These are phyloP conservation scores for Chlamydomonas sp. DNA, from an alignment of 139 green algal species.

Conservation along the genomic window DNA sequence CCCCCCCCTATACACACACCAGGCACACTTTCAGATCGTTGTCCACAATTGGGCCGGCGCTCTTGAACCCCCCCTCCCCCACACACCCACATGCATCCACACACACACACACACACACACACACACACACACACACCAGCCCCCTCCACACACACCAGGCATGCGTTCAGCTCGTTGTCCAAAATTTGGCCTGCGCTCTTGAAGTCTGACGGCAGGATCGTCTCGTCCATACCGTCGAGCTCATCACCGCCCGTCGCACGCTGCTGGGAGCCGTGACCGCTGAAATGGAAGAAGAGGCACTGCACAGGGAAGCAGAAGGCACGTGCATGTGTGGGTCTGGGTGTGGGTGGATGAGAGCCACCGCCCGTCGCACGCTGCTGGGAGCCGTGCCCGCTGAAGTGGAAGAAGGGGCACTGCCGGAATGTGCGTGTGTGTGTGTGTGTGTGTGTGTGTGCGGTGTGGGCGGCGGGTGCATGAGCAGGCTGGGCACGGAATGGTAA, in stretches of 20 bases:
- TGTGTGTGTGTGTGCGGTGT: too few species aligned
- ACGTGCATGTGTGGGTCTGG: neutral
- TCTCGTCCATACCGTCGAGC: constrained; percentile 70
- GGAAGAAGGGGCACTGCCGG: constrained; percentile 65
- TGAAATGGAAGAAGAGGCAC: constrained; percentile 74
- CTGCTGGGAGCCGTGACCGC: constrained; percentile 66
- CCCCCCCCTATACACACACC: neutral
- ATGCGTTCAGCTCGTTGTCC: constrained; percentile 64
- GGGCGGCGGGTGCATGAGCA: too few species aligned
- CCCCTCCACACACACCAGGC: constrained; percentile 29
- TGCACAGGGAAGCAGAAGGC: constrained; percentile 8
- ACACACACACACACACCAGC: neutral
- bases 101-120: constrained; percentile 10
- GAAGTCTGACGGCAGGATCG: constrained; percentile 36
- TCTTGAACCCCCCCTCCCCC: too few species aligned
- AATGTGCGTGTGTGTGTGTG: too few species aligned
- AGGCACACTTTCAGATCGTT: neutral
- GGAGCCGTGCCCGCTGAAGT: constrained; percentile 69
- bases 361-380: constrained; percentile 59
- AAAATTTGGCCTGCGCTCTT: constrained; percentile 40
- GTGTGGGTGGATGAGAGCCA: constrained; percentile 7
- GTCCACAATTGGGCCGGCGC: neutral
- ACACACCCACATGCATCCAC: neutral
- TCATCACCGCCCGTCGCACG: constrained; percentile 63
- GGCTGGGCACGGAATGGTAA: too few species aligned